Base-by-base conservation (phyloP, 305 asterid genomes). In the Fraxinus dipetala region DNA sequence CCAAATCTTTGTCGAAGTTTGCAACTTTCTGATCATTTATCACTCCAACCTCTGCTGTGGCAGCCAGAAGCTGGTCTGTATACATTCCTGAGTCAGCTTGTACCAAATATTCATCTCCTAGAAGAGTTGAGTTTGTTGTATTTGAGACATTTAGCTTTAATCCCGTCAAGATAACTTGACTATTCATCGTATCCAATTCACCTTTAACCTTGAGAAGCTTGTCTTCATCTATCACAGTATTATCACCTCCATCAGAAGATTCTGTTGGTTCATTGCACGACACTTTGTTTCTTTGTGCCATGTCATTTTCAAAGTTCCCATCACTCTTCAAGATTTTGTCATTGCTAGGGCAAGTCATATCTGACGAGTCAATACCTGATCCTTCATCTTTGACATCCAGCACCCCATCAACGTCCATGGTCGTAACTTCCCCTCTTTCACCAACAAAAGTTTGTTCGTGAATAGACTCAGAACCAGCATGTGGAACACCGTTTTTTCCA, bases 381-480 rank as follows among this genome's bases (percentile, higher is more conserved):
- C 54, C 79, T 78, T 80, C 89, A 61, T 80, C 86, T 72, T 85
- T 85, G 78, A 85, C 82, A 79, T 83, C 88, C 77, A 85, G 63
- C 69, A 82, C 90, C 70, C 63, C 84, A 80, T 85, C 88, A 72
- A 88, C 82, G 76, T 88, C 89, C 87, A 86, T 84, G 77, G 48
- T 91, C 79, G 35, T 72, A 80, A 80, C 80, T 78, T 91, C 91
- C 79, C 81, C 90, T 43, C 79, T 79, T 76, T 76, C 94, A 85
- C 59, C 79, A 77, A 35, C 86, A 59, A 78, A 59, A 75, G 86
- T 76, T 77, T 76, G 84, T 69, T 78, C 88, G 2, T 28, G 28
- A 40, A 85, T 72, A 31, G 86, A 80, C 65, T 83, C 89, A n/a
- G 81, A 48, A 85, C 61, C 85, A 84, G 82, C 51, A 28, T 85